Conservation (phyloP, 106 monocot genomes). For the Gastrodia elata region DNA sequence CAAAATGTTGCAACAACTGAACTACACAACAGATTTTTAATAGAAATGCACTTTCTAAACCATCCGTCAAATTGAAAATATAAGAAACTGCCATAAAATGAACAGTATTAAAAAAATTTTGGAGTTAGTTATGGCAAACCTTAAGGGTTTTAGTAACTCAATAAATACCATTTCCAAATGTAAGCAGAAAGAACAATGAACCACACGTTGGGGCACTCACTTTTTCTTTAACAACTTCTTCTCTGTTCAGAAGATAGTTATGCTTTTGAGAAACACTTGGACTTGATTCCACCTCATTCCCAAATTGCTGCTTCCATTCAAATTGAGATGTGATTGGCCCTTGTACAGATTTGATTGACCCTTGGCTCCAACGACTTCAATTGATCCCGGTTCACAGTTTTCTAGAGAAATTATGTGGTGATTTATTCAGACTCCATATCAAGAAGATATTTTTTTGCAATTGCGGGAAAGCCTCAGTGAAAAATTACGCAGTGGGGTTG, state of each 20-base stretch:
- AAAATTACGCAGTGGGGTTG: too few species aligned
- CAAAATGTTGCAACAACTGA: not conserved
- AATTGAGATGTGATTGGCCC: slow-evolving; percentile 72
- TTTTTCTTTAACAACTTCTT: slow-evolving; percentile 63
- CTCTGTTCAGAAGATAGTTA: slow-evolving; percentile 23
- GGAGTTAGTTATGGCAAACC: not conserved
- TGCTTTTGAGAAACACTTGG: slow-evolving; percentile 25
- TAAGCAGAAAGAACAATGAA: not conserved
- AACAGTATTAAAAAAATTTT: not conserved
- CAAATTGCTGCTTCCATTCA: slow-evolving; percentile 74
- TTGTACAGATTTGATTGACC: too few species aligned
- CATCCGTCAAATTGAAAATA: not conserved
- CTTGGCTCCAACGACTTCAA: too few species aligned
- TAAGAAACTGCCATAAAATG: not conserved
- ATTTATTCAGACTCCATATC: too few species aligned
- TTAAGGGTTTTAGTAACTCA: not conserved
- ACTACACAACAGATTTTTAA: not conserved
- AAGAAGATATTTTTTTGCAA: too few species aligned
- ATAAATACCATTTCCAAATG: not conserved
- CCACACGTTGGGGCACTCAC: slow-evolving; percentile 17
- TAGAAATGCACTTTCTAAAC: not conserved
- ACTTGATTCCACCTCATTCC: slow-evolving; percentile 32
- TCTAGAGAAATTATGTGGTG: too few species aligned
- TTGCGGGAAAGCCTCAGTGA: too few species aligned
- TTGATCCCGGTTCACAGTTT: too few species aligned